phyloP scores from a whole-genome alignment of 805 yeast species.

The Starmerella floris region DNA sequence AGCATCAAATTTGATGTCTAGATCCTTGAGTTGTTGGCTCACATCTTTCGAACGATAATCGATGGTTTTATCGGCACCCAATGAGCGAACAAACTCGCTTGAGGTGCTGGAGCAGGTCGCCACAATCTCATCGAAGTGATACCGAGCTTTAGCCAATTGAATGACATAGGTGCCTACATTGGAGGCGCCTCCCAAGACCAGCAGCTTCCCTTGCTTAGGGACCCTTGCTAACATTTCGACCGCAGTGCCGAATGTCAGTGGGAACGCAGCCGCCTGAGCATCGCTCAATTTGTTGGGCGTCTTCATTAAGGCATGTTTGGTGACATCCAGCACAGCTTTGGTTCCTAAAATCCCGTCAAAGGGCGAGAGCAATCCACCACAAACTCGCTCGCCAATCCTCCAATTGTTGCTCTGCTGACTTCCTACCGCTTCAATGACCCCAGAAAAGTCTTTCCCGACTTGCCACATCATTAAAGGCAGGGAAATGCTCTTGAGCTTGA shows the following conservation, averaged over 20 bases:
- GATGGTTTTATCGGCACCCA: constrained; percentile 43
- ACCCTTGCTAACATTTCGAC: constrained; percentile 27
- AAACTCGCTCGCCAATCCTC: constrained; percentile 48
- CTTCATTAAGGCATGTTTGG: constrained; percentile 35
- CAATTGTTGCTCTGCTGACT: constrained; percentile 29
- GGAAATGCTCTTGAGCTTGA: constrained; percentile 32
- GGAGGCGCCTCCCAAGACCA: constrained; percentile 65
- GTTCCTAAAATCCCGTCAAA: constrained; percentile 33
- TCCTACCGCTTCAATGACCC: constrained; percentile 47
- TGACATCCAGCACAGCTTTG: constrained; percentile 42
- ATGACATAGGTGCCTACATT: constrained; percentile 47
- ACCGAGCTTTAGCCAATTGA: constrained; percentile 42
- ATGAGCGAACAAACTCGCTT: constrained; percentile 30
- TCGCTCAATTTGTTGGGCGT: constrained; percentile 37
- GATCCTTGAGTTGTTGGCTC: constrained; percentile 2
- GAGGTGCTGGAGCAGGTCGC: constrained; percentile 44
- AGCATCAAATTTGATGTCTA: constrained; percentile 35
- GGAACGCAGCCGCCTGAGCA: constrained; percentile 53
- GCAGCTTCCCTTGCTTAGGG: constrained; percentile 12
- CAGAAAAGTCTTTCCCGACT: constrained; percentile 58
- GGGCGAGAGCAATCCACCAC: constrained; percentile 37
- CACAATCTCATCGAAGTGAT: constrained; percentile 39
- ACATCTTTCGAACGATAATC: constrained; percentile 18
- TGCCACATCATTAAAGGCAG: constrained; percentile 1
- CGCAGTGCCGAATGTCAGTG: constrained; percentile 56